Percentiles rank a stretch among this genome's conserved stretches.
phyloP scores from a whole-genome alignment of 257 asterid species.

The Knoxia roxburghii region DNA sequence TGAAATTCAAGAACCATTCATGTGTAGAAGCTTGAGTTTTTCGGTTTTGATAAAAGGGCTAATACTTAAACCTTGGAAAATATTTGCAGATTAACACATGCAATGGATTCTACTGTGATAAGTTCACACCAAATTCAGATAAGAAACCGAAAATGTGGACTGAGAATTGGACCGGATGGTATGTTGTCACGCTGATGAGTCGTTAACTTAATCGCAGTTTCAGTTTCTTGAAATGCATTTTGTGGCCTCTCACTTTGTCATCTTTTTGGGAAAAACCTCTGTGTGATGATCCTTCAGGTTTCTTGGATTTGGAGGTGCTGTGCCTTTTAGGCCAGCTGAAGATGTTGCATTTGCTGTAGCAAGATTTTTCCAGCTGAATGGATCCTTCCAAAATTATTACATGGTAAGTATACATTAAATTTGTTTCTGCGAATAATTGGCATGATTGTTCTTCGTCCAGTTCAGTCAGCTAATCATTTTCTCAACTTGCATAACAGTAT shows the following conservation, averaged over 20 bases:
- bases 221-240: background rate
- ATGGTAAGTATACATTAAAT: slow-evolving; percentile 42
- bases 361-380: slow-evolving; percentile 79
- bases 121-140: slow-evolving; percentile 73
- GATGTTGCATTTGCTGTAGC: slow-evolving; percentile 87
- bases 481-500: slow-evolving; percentile 37
- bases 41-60: too few relatives aligned
- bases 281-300: slow-evolving; percentile 39
- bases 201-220: too few relatives aligned
- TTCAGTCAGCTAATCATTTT: background rate
- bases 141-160: slow-evolving; percentile 86
- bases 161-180: slow-evolving; percentile 96
- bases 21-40: too few relatives aligned
- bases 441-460: background rate
- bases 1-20: too few relatives aligned
- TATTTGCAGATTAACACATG: slow-evolving; percentile 75
- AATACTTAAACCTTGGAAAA: too few relatives aligned
- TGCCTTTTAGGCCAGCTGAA: slow-evolving; percentile 73
- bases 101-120: slow-evolving; percentile 88
- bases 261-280: background rate
- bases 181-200: background rate
- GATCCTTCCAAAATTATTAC: slow-evolving; percentile 85
- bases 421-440: too few relatives aligned
- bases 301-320: slow-evolving; percentile 60
- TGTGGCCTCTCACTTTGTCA: background rate